Evolutionary conservation across 441 rosid genomes (phyloP), one percentile per base, ranked within the genome.

Genomic region (Mallotus japonicus): DNA sequence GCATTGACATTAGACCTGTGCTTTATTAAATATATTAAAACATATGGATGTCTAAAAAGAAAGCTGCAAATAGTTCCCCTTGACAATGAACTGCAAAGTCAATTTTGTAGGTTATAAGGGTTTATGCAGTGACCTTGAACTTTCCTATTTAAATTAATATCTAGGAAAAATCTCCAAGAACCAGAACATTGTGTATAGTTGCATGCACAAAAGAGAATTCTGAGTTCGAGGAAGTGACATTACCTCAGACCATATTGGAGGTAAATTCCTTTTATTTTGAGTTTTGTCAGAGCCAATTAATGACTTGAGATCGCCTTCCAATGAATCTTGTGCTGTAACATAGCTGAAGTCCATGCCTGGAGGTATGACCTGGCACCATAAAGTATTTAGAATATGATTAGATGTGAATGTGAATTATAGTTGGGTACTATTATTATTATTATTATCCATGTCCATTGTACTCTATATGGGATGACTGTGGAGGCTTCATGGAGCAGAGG

Each of bases 231-330:
- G 62, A 70, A 70, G 76, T 59, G 53, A 59, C 66, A 28, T 68
- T 74, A 94, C 97, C 97, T 94, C 93, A 0, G 96, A 86, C 97
- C 97, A 94, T 65, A 94, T 94, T 47, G 89, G 91, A 56, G 97
- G 97, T 61, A 92, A 84, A 67, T 85, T 86, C 83, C 87, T 85
- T 81, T 88, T 93, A 62, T 62, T 91, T 71, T 83, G 91, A 74
- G 80, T 80, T 78, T 85, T 80, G 66, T 92, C 90, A 19, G 91
- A 81, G 58, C 92, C 89, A 67, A 89, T 84, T 70, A 89, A 79
- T 53, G 92, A 87, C 82, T 89, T 89, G 70, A 94, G 88, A 76
- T 76, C 95, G 55, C 84, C 85, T 77, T 84, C 93, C 61, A 79
- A 20, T 53, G 91, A 75, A 77, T 87, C 92, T 68, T 87, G 83